Base-by-base conservation (phyloP, 768 basidiomycete genomes). In the Rhodocollybia butyracea region DNA sequence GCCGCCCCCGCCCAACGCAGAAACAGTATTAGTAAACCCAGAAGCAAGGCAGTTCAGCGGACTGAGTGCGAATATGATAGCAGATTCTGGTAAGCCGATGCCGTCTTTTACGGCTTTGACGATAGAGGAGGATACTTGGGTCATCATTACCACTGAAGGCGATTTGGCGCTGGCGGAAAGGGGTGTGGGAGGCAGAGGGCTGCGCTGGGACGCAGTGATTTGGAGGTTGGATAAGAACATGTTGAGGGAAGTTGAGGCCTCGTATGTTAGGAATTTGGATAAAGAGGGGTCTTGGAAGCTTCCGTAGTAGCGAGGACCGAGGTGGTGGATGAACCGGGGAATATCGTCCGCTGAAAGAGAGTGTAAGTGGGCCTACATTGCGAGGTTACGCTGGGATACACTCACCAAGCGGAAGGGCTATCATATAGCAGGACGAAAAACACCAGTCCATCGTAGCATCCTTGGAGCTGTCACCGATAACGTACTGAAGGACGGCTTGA, bases 231-330 rank as follows among this genome's bases (percentile, higher is more conserved):
- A 74, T 17, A 94, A 71, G 60, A 84, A 84, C 76, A 94, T 89
- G 64, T 89, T 92, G 51, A 94, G 75, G 0, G 90, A 90, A 0
- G 91, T 91, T 4, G 87, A 83, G 0, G 89, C 88, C 60, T 91
- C 88, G 66, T 94, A 94, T 0, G 91, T 94, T 46, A 94, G 71
- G 66, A 92, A 92, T 42, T 81, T 85, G 59, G 84, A 73, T 32
- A 93, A 76, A 2, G 79, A 66, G 8, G 76, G 77, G 46, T 91
- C 88, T 64, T 91, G 91, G 67, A 92, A 91, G 41, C 83, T 84
- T 21, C 83, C 85, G 1, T 76, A 74, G 57, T 94, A 94, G 41
- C 86, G 81, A 8, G 91, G 91, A 3, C 91, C 88, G 11, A 94
- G 81, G 61, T 91, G 88, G 63, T 93, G 86, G 32, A 91, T 78